These are phyloP conservation scores for Mariannaea elegans DNA, from an alignment of 2,329 filamentous ascomycete genomes.

Conservation along the genomic window DNA sequence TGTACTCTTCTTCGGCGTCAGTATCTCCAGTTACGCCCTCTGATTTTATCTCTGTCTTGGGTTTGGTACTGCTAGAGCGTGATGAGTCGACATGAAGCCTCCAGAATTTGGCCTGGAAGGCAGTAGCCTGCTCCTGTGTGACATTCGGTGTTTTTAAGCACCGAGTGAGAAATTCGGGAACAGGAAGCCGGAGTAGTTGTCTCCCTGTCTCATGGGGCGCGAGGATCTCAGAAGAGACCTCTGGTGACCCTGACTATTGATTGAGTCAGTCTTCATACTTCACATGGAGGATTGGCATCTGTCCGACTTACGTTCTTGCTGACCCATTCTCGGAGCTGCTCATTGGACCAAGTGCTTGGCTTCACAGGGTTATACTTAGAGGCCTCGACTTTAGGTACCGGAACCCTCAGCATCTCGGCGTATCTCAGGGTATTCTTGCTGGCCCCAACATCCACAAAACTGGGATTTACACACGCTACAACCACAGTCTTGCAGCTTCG, in stretches of 20 bases:
- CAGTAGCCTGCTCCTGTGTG: conserved; percentile 49
- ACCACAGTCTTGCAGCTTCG: conserved; percentile 54
- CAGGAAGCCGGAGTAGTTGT: conserved; percentile 52
- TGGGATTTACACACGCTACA: conserved; percentile 58
- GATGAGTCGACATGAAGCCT: conserved; percentile 52
- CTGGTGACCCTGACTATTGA: conserved; percentile 46
- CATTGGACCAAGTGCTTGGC: conserved; percentile 52
- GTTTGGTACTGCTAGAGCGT: not conserved
- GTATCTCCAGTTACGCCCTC: not conserved
- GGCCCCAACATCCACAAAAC: conserved; percentile 52
- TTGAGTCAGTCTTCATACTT: not conserved
- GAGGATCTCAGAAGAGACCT: conserved; percentile 45
- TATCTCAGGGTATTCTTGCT: conserved; percentile 60
- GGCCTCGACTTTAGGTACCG: conserved; percentile 41
- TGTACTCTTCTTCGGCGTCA: not conserved
- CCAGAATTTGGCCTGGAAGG: conserved; percentile 55
- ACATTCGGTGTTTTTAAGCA: conserved; percentile 50
- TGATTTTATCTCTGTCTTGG: too few species aligned
- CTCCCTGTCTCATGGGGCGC: conserved; percentile 53
- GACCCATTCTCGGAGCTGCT: conserved; percentile 51
- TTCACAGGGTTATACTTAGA: conserved; percentile 36
- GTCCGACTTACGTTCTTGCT: conserved; percentile 35
- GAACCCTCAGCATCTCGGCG: conserved; percentile 56
- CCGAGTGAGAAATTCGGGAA: conserved; percentile 50
- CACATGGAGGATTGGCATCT: too few species aligned